These are phyloP conservation scores for Linnemannia zychae DNA, from an alignment of 192 early-diverging fungal genomes.

Conservation along the genomic window DNA sequence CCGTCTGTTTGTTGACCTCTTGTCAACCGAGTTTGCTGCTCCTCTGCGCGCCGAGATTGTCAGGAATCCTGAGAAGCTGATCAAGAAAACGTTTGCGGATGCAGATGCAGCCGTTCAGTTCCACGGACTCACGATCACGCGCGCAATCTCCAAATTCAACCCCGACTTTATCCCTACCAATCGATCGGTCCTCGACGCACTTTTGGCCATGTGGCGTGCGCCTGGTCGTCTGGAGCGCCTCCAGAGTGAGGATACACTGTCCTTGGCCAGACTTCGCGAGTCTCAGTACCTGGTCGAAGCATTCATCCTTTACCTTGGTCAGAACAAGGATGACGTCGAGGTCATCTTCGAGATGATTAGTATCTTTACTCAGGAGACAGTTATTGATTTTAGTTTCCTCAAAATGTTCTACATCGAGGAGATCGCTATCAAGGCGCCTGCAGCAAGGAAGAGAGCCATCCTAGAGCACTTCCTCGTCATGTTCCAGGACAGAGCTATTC, in stretches of 20 bases:
- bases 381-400: conserved; percentile 74
- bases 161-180: conserved; percentile 65
- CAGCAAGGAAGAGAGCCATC: conserved; percentile 74
- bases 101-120: conserved; percentile 58
- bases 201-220: conserved; percentile 63
- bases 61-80: conserved; percentile 67
- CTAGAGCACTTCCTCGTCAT: conserved; percentile 82
- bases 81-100: conserved; percentile 60
- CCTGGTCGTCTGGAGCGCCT: conserved; percentile 59
- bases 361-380: conserved; percentile 75
- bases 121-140: conserved; percentile 72
- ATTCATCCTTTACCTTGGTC: conserved; percentile 75
- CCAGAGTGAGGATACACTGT: conserved; percentile 62
- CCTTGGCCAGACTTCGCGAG: conserved; percentile 58
- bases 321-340: conserved; percentile 74
- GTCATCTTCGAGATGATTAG: conserved; percentile 82
- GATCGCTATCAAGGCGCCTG: conserved; percentile 67
- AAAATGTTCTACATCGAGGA: conserved; percentile 81
- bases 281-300: conserved; percentile 78
- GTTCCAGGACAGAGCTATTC: conserved; percentile 71
- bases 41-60: conserved; percentile 77
- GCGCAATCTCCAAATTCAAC: conserved; percentile 65
- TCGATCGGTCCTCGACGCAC: conserved; percentile 63
- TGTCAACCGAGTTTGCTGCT: conserved; percentile 66
- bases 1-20: conserved; percentile 74